Evolutionary conservation across 257 asterid genomes (phyloP).

Genomic region (Solanum piurae): DNA sequence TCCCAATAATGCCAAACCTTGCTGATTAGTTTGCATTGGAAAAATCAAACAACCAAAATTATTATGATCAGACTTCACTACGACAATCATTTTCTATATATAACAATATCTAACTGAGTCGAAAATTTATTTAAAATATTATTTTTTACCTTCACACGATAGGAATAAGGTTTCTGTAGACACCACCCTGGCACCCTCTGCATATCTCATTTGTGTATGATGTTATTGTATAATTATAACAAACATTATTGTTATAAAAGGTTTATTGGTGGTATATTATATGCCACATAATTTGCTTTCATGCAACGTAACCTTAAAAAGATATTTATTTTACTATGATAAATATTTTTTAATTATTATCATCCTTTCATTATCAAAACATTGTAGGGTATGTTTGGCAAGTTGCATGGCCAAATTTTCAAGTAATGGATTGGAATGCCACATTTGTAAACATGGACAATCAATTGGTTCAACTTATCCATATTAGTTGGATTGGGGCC

Average conservation of each 20-base stretch:
- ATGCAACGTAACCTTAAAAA: conserved; percentile 5
- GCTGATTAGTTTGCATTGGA: neutral
- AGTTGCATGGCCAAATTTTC: neutral
- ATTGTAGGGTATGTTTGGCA: neutral
- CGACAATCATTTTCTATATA: neutral
- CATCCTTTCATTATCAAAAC: neutral
- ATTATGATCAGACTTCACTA: accelerated
- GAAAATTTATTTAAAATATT: too few species aligned
- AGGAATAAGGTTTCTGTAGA: too few species aligned
- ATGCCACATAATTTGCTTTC: neutral
- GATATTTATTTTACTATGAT: neutral
- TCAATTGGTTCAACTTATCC: neutral
- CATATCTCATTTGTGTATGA: neutral
- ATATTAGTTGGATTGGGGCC: neutral
- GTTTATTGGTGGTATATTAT: neutral
- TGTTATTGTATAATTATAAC: neutral
- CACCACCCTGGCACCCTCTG: neutral
- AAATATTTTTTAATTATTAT: neutral
- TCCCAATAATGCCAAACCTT: neutral
- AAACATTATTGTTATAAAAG: neutral
- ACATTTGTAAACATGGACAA: neutral
- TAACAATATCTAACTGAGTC: too few species aligned
- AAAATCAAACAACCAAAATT: neutral
- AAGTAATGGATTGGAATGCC: conserved; percentile 12
- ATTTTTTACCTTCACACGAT: too few species aligned